phyloP scores from a whole-genome alignment of 148 eudicot species.

The Amaranthus hypochondriacus region DNA sequence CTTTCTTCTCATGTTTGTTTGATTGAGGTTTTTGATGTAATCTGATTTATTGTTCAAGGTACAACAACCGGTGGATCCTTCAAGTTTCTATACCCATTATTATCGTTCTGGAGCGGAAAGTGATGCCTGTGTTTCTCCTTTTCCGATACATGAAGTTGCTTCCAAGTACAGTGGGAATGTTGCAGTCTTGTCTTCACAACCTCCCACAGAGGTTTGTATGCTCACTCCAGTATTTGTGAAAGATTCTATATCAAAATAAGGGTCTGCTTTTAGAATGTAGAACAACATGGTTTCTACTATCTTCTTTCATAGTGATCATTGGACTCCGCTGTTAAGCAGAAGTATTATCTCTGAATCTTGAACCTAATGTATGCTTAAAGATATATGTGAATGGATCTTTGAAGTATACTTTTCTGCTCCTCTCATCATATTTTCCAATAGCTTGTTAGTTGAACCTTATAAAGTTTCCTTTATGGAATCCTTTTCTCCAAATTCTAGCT shows the following conservation, averaged over 20 bases:
- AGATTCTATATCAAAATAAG: background rate
- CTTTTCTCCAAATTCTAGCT: background rate
- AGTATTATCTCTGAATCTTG: background rate
- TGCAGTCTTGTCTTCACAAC: constrained; percentile 40
- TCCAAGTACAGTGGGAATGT: constrained; percentile 52
- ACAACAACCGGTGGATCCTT: constrained; percentile 58
- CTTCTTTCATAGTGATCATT: background rate
- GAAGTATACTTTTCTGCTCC: background rate
- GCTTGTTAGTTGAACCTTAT: background rate
- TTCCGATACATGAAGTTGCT: constrained; percentile 49
- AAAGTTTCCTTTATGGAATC: background rate
- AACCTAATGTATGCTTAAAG: background rate
- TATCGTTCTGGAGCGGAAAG: constrained; percentile 53
- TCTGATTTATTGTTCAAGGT: constrained; percentile 30
- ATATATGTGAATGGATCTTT: background rate
- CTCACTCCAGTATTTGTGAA: background rate
- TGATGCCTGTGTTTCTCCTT: constrained; percentile 76
- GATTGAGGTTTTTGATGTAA: constrained; percentile 3
- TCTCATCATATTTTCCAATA: background rate
- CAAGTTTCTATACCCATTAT: constrained; percentile 68
- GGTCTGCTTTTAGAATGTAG: background rate
- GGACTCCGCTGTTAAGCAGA: background rate
- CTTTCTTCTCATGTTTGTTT: background rate
- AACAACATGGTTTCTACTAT: background rate
- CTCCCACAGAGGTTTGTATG: constrained; percentile 64